phyloP scores from a whole-genome alignment of 2,329 filamentous ascomycete species.

The Nemania serpens region DNA sequence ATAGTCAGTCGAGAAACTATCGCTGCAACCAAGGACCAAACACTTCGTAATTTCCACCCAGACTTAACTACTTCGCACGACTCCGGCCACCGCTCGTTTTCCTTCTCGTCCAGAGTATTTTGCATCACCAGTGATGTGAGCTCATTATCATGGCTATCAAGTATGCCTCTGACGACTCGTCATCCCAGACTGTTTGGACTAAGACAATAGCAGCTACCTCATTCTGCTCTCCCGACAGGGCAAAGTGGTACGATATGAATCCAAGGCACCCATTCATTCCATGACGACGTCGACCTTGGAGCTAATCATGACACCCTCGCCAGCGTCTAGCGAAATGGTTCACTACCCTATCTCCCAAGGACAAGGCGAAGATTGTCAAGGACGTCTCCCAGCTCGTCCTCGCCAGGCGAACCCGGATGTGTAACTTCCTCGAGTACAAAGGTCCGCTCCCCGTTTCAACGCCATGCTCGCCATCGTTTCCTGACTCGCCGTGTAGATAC shows the following conservation, averaged over 20 bases:
- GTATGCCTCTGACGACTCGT: constrained; percentile 43
- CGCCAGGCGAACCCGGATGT: constrained; percentile 95
- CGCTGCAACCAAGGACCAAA: constrained; percentile 20
- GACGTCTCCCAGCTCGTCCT: constrained; percentile 98
- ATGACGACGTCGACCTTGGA: constrained; percentile 29
- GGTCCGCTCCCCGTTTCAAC: constrained; percentile 55
- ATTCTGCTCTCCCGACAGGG: constrained; percentile 97
- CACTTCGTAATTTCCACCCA: not conserved
- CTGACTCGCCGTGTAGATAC: constrained; percentile 69
- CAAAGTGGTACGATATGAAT: constrained; percentile 81
- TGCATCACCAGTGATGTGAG: constrained; percentile 37
- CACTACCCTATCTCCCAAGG: constrained; percentile 93
- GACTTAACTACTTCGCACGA: constrained; percentile 6
- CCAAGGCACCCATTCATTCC: too few species aligned
- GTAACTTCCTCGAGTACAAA: constrained; percentile 99
- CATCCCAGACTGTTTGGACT: constrained; percentile 19
- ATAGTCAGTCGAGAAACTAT: constrained; percentile 33
- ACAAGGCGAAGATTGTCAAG: constrained; percentile 99
- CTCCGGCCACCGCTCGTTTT: constrained; percentile 2
- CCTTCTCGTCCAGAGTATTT: constrained; percentile 1
- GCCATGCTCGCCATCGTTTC: not conserved
- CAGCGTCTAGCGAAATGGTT: constrained; percentile 99
- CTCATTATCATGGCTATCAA: constrained; percentile 55
- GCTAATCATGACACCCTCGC: constrained; percentile 25
- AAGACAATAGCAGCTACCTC: constrained; percentile 71